Percentiles rank a stretch among this genome's conserved stretches.
Evolutionary conservation across 2,329 filamentous ascomycete species (phyloP).

Genomic region (Bipolaris cookei): DNA sequence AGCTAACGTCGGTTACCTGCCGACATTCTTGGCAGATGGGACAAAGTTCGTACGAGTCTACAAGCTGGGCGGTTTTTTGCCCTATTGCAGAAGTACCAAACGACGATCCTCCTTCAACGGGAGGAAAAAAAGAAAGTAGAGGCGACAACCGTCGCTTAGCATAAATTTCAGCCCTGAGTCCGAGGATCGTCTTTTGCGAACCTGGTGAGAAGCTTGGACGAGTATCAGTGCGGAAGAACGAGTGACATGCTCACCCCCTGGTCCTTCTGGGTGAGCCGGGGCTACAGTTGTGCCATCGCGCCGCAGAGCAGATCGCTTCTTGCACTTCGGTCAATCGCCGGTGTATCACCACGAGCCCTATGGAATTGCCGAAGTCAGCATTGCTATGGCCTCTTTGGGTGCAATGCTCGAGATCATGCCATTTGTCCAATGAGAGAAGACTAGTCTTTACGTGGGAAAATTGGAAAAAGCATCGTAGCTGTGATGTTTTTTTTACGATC

Average conservation of each 20-base stretch:
- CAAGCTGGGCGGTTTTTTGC: background rate
- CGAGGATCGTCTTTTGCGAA: background rate
- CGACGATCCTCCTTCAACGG: background rate
- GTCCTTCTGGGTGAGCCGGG: background rate
- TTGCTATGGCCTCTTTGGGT: background rate
- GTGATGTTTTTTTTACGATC: background rate
- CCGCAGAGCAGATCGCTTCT: background rate
- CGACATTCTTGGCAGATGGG: background rate
- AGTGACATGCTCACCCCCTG: background rate
- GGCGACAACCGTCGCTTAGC: background rate
- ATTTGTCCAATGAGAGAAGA: background rate
- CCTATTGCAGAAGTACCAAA: background rate
- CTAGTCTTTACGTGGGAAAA: no score
- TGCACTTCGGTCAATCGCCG: background rate
- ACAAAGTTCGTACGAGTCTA: background rate
- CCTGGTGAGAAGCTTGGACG: background rate
- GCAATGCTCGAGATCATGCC: background rate
- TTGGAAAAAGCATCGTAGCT: background rate
- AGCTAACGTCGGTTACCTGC: background rate
- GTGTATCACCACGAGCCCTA: background rate
- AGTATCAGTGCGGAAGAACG: background rate
- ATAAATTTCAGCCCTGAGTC: background rate
- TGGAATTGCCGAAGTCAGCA: background rate
- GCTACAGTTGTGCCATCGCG: background rate
- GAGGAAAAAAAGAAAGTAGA: background rate